phyloP scores from a whole-genome alignment of 352 stramenopile species.

The Pythium aristosporum region DNA sequence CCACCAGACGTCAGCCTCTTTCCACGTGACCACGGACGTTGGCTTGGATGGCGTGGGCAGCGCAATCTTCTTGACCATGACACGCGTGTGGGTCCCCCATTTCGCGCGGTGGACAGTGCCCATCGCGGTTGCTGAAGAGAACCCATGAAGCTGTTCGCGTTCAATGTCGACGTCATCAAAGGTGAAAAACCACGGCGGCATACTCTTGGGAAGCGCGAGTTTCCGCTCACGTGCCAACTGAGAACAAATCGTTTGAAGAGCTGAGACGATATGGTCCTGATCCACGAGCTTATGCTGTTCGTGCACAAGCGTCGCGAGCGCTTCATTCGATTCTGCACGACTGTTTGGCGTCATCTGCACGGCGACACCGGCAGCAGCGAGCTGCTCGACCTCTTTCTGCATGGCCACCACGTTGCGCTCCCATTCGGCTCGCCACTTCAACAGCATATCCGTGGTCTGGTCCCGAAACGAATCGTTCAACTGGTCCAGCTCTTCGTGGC shows the following conservation, averaged over 20 bases:
- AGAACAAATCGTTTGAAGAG: constrained; percentile 20
- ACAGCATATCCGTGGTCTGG: constrained; percentile 6
- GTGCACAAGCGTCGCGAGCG: constrained; percentile 16
- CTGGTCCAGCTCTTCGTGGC: constrained; percentile 26
- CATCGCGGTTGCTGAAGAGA: constrained; percentile 1
- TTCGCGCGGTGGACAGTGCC: constrained; percentile 20
- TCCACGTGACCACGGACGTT: constrained; percentile 10
- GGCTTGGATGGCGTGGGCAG: constrained; percentile 1
- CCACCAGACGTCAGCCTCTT: constrained; percentile 36
- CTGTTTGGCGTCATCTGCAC: constrained; percentile 4
- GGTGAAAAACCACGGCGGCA: constrained; percentile 30
- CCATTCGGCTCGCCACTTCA: constrained; percentile 18
- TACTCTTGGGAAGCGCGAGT: constrained; percentile 10
- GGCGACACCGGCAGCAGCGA: constrained; percentile 15
- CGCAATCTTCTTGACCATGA: constrained; percentile 28
- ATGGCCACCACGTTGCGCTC: constrained; percentile 13
- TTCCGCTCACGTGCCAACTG: constrained; percentile 21
- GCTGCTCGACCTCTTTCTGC: constrained; percentile 10
- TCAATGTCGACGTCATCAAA: constrained; percentile 26
- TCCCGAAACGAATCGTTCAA: constrained; percentile 17
- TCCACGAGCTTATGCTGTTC: constrained; percentile 16
- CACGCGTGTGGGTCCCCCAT: constrained; percentile 14
- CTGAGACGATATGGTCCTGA: constrained; percentile 16
- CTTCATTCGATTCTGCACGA: constrained; percentile 16
- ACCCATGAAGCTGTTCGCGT: constrained; percentile 1